These are phyloP conservation scores for Cladophialophora chaetospira DNA, from an alignment of 2,329 filamentous ascomycete species.

Conservation along the genomic window DNA sequence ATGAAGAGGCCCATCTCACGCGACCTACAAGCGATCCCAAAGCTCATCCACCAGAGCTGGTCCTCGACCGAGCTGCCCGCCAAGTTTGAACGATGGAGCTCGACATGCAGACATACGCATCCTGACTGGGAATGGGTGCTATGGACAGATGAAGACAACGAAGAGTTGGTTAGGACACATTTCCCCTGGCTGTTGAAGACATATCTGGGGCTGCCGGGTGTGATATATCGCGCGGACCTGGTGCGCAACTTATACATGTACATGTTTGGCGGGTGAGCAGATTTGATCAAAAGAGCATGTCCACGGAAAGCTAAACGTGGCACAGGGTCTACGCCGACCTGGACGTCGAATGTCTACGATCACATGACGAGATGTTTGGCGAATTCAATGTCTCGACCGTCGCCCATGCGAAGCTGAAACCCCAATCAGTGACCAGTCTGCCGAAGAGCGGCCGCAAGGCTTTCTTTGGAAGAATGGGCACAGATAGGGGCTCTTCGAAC, in stretches of 20 bases:
- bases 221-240: constrained; percentile 41
- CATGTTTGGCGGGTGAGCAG: constrained; percentile 38
- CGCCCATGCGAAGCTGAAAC: constrained; percentile 18
- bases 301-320: background rate
- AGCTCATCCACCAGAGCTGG: constrained; percentile 35
- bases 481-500: constrained; percentile 35
- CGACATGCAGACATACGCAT: constrained; percentile 37
- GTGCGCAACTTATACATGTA: constrained; percentile 43
- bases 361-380: constrained; percentile 33
- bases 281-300: background rate
- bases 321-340: constrained; percentile 39
- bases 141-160: constrained; percentile 43
- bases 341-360: constrained; percentile 39
- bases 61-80: constrained; percentile 28
- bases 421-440: constrained; percentile 12
- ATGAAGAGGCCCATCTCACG: constrained; percentile 26
- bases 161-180: constrained; percentile 37
- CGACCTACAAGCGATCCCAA: constrained; percentile 30
- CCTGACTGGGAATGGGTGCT: constrained; percentile 42
- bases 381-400: constrained; percentile 32
- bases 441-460: constrained; percentile 28
- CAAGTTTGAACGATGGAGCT: constrained; percentile 38
- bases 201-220: constrained; percentile 36
- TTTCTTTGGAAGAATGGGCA: constrained; percentile 41
- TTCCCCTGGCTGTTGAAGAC: constrained; percentile 39